phyloP scores from a whole-genome alignment of 495 filamentous ascomycete genomes.

The Mytilinidion resinicola region DNA sequence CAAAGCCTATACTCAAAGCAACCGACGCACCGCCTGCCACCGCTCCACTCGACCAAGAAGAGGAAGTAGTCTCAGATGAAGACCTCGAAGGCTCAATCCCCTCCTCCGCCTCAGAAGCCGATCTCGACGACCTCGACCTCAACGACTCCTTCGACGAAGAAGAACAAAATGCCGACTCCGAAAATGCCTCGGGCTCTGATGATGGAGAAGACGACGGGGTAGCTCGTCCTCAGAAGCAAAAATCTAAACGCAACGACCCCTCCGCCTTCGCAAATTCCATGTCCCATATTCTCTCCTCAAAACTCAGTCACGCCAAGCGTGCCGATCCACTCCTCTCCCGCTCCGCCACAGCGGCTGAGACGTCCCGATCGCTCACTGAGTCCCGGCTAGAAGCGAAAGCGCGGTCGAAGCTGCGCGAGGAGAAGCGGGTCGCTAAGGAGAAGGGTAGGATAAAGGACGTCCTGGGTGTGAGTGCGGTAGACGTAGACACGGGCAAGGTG shows the following conservation, averaged over 20 bases:
- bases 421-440: conserved; percentile 74
- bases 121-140: too few species aligned
- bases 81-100: not conserved
- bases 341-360: conserved; percentile 59
- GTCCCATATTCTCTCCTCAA: conserved; percentile 79
- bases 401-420: conserved; percentile 66
- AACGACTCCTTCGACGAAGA: too few species aligned
- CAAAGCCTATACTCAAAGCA: too few species aligned
- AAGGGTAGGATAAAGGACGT: conserved; percentile 86
- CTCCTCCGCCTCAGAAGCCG: too few species aligned
- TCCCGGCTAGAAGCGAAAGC: conserved; percentile 74
- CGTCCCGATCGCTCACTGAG: conserved; percentile 60
- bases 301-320: conserved; percentile 71
- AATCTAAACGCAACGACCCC: conserved; percentile 80
- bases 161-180: not conserved
- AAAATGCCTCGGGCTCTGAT: not conserved
- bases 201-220: not conserved
- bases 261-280: conserved; percentile 85
- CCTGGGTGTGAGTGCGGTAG: conserved; percentile 46
- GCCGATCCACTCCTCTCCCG: conserved; percentile 85
- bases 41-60: not conserved
- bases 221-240: conserved; percentile 27
- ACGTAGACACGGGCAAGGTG: conserved; percentile 49
- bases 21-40: not conserved
- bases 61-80: not conserved